Percentiles rank a stretch among this genome's conserved stretches.
phyloP scores from a whole-genome alignment of 139 green algal genomes.

The Picochlorum sp. region DNA sequence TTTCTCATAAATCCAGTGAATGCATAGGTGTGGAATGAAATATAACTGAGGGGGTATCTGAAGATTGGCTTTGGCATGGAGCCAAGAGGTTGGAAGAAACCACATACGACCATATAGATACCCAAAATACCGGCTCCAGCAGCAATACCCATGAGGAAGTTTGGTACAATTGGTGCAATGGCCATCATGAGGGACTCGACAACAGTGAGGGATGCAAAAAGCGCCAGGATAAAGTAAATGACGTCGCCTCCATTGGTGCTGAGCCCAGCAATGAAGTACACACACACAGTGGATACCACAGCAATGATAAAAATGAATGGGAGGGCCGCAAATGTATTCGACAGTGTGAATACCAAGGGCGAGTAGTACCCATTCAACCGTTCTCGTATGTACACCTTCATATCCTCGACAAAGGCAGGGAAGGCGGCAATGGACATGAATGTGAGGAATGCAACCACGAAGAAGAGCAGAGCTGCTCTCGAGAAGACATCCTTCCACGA shows the following conservation, averaged over 20 bases:
- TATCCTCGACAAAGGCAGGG: conserved; percentile 48
- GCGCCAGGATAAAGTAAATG: conserved; percentile 53
- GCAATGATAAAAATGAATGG: conserved; percentile 67
- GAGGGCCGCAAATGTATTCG: conserved; percentile 51
- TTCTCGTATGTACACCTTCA: conserved; percentile 56
- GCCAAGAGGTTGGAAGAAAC: conserved; percentile 48
- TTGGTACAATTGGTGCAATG: conserved; percentile 45
- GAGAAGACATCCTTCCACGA: conserved; percentile 45
- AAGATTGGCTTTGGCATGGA: conserved; percentile 50
- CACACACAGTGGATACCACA: conserved; percentile 33
- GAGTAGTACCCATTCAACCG: conserved; percentile 66
- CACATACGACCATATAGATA: conserved; percentile 58
- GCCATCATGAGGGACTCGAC: conserved; percentile 59
- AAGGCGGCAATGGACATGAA: conserved; percentile 45
- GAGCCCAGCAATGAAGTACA: conserved; percentile 52
- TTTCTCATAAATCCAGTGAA: conserved; percentile 60
- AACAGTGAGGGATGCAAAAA: conserved; percentile 33
- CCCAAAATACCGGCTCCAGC: conserved; percentile 50
- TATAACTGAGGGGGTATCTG: conserved; percentile 57
- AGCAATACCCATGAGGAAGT: conserved; percentile 60
- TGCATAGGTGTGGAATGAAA: conserved; percentile 49
- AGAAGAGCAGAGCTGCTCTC: conserved; percentile 49
- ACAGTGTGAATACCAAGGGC: conserved; percentile 38
- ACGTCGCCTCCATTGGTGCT: conserved; percentile 26
- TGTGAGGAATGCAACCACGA: conserved; percentile 41